Base-by-base conservation (phyloP, 148 eudicot genomes). In the Camellia japonica region DNA sequence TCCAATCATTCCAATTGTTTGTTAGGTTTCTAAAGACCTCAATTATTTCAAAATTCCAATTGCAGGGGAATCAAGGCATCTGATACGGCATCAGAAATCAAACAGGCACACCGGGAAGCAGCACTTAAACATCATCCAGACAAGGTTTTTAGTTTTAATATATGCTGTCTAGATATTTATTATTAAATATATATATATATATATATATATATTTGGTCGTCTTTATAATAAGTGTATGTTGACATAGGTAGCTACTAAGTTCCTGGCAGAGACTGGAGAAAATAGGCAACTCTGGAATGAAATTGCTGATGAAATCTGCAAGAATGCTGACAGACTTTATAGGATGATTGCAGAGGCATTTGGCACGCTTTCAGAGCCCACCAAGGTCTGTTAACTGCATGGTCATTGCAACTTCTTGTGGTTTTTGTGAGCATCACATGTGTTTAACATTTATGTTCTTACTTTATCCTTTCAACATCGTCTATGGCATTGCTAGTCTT, bases 81-180 rank as follows among this genome's bases (percentile, higher is more conserved):
- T 54, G 95, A 90, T 73, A 20, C 89, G 38, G 87, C 84, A 80
- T 66, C 95, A 70, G 93, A 93, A 76, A 91, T 93, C 42, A 93
- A 93, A 82, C 91, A 91, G 86, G 97, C 95, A 74, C 91, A 93
- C 79, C 77, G 91, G 74, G 91, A 90, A 87, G 95, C 97, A 71
- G 95, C 93, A 23, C 95, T 93, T 68, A 87, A 82, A 76, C 97
- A 93, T 86, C 97, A 93, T 79, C 97, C 97, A 68, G 97, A 93
- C 88, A 93, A 93, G 97, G 97, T 93, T 60, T 74, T 62, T n/a
- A 12, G 58, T 76, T 46, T 51, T 10, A 56, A 56, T 6, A 9
- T 14, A 56, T 56, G 60, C 72, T 81, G 52, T 30, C 68, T 71
- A 64, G 44, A 52, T 75, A 12, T 74, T 42, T 61, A 73, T 77